A percentile compares a stretch with the other conserved stretches of the same genome.
Conservation (phyloP, 176 grass and related monocot genomes). For the Alopecurus myosuroides region DNA sequence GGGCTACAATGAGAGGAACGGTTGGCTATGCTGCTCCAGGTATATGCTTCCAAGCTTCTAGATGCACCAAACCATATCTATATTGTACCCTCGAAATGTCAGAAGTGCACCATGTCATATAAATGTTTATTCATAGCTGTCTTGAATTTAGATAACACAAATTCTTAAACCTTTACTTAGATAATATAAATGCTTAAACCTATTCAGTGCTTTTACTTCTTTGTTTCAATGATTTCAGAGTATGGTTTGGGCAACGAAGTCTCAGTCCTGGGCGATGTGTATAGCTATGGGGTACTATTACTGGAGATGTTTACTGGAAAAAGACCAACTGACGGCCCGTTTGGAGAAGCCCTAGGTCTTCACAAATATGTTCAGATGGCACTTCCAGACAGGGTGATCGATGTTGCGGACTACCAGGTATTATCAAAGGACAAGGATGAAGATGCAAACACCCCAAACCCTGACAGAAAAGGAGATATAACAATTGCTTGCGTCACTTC, state of each 20-base stretch:
- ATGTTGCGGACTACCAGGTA: background rate
- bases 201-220: background rate
- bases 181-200: background rate
- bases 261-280: background rate
- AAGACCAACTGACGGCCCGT: background rate
- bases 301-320: conserved; percentile 18
- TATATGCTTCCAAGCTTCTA: background rate
- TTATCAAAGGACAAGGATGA: background rate
- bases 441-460: background rate
- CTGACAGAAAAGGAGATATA: background rate
- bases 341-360: background rate
- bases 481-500: background rate
- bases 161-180: background rate
- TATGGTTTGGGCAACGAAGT: conserved; percentile 11
- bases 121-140: background rate
- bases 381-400: background rate
- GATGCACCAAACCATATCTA: background rate
- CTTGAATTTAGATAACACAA: background rate
- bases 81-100: background rate
- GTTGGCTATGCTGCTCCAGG: conserved; percentile 10
- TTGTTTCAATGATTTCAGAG: background rate
- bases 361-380: background rate
- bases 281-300: conserved; percentile 11
- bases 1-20: conserved; percentile 17
- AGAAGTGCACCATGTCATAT: background rate